Conservation (phyloP, 129 eudicot genomes). For the Artemisia argyi region DNA sequence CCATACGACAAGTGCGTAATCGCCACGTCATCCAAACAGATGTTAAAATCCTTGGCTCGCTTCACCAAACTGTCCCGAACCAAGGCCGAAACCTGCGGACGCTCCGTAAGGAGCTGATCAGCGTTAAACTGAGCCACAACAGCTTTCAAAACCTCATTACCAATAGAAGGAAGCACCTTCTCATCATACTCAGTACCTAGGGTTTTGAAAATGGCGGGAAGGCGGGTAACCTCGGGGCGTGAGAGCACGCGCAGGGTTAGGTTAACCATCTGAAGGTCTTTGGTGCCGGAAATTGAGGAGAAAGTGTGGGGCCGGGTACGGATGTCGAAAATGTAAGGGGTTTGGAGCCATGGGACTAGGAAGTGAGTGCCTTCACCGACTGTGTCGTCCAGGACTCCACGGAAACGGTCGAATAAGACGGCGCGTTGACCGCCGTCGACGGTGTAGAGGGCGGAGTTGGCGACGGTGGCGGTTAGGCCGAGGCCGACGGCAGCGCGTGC, state of each 20-base stretch:
- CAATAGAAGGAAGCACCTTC: conserved; percentile 84
- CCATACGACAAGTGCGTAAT: conserved; percentile 85
- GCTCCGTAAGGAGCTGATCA: conserved; percentile 80
- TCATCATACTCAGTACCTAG: conserved; percentile 89
- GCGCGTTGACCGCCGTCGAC: conserved; percentile 95
- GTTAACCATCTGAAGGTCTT: conserved; percentile 95
- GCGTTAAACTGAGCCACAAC: conserved; percentile 93
- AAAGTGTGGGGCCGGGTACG: conserved; percentile 80
- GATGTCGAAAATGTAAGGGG: conserved; percentile 79
- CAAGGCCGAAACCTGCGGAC: conserved; percentile 74
- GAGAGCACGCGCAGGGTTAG: conserved; percentile 83
- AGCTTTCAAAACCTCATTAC: conserved; percentile 77
- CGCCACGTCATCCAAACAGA: conserved; percentile 81
- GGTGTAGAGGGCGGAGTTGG: conserved; percentile 70
- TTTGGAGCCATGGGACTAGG: conserved; percentile 78
- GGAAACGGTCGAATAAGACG: conserved; percentile 84
- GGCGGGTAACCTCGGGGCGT: conserved; percentile 63
- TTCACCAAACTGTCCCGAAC: conserved; percentile 70
- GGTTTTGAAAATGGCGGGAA: conserved; percentile 66
- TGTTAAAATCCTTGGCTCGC: conserved; percentile 78
- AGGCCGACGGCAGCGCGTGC: conserved; percentile 78
- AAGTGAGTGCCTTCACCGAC: conserved; percentile 89
- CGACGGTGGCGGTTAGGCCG: conserved; percentile 50
- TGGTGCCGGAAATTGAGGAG: conserved; percentile 79
- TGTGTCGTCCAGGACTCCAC: conserved; percentile 66